Conservation (phyloP, 768 basidiomycete species). For the Cystofilobasidium bisporidii region DNA sequence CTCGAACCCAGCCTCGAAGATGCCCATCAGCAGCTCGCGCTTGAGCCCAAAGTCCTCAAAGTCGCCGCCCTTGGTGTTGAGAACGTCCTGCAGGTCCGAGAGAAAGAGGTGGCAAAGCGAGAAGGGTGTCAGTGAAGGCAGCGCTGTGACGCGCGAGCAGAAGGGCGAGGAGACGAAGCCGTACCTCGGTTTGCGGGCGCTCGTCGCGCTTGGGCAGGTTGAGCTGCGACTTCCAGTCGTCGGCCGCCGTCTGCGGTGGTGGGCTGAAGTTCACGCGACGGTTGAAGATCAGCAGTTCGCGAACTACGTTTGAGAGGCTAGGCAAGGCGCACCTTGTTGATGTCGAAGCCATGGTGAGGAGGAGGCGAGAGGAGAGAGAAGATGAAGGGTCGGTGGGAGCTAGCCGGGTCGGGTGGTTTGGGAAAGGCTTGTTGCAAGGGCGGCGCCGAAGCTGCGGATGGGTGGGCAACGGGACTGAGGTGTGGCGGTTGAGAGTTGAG, state of each 20-base stretch:
- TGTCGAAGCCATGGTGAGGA: slow-evolving; percentile 7
- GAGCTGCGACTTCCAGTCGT: slow-evolving; percentile 33
- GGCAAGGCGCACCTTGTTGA: slow-evolving; percentile 10
- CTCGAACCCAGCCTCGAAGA: slow-evolving; percentile 91
- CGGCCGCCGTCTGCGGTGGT: not conserved
- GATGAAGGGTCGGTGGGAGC: too few species aligned
- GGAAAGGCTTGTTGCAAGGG: too few species aligned
- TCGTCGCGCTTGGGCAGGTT: slow-evolving; percentile 47
- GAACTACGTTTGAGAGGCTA: not conserved
- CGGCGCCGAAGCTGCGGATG: too few species aligned
- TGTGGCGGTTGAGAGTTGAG: too few species aligned
- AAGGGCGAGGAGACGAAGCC: slow-evolving; percentile 8
- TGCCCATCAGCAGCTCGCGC: slow-evolving; percentile 96
- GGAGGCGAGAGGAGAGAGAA: too few species aligned
- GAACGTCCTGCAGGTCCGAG: slow-evolving; percentile 56
- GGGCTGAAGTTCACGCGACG: not conserved
- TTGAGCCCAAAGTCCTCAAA: slow-evolving; percentile 58
- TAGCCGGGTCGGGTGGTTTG: too few species aligned
- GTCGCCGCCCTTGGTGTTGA: slow-evolving; percentile 81
- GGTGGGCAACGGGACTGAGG: too few species aligned
- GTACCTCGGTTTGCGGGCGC: slow-evolving; percentile 81
- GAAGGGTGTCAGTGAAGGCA: not conserved
- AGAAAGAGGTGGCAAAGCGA: not conserved
- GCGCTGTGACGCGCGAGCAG: not conserved
- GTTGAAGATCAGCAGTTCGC: too few species aligned